Conservation (phyloP, 257 asterid genomes). For the Solanum medicagineum region DNA sequence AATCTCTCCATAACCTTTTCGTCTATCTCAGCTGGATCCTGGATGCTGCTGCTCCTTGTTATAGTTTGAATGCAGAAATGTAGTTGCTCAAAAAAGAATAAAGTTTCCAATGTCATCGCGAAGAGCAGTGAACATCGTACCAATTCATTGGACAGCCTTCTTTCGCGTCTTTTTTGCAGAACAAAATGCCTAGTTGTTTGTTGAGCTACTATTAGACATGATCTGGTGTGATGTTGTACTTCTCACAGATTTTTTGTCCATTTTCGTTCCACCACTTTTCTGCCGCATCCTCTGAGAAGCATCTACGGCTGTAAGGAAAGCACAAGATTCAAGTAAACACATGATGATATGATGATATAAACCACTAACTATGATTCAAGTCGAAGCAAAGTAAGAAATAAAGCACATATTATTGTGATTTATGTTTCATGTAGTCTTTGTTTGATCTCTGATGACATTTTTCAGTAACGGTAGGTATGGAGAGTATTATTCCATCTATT, state of each 20-base stretch:
- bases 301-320: constrained; percentile 47
- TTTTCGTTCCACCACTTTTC: constrained; percentile 88
- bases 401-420: not conserved
- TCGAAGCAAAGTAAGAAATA: not conserved
- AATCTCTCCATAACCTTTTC: not conserved
- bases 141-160: not conserved
- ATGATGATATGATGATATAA: not conserved
- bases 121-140: not conserved
- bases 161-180: not conserved
- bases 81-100: not conserved
- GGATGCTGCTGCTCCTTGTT: not conserved
- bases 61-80: not conserved
- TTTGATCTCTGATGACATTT: not conserved
- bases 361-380: not conserved
- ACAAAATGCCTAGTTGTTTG: not conserved
- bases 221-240: constrained; percentile 31
- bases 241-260: constrained; percentile 41
- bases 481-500: not conserved
- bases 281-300: constrained; percentile 72
- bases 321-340: not conserved
- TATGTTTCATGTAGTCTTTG: not conserved
- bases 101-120: not conserved
- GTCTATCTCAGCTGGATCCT: not conserved
- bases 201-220: not conserved
- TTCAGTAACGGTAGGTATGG: not conserved